Percentiles rank a stretch among this genome's conserved stretches.
Evolutionary conservation across 441 rosid species (phyloP).

Genomic region (Arabidopsis lyrata): DNA sequence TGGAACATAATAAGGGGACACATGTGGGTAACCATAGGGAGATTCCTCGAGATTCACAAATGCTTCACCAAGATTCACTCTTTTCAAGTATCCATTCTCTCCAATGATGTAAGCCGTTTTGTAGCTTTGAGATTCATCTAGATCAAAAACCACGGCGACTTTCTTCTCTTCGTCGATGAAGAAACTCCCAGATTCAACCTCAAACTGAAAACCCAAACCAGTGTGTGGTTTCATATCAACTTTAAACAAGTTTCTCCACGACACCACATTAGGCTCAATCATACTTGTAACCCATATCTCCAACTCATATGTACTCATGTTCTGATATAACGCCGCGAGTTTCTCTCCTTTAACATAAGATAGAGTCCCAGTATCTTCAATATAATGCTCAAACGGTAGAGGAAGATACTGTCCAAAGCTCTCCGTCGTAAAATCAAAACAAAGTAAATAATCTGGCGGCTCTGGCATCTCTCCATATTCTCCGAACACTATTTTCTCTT

Average conservation of each 20-base stretch:
- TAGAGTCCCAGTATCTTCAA: background rate
- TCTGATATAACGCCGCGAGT: background rate
- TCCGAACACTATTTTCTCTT: background rate
- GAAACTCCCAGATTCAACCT: background rate
- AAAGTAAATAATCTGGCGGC: background rate
- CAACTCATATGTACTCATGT: background rate
- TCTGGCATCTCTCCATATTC: too few species aligned
- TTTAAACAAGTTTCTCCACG: background rate
- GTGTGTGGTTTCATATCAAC: background rate
- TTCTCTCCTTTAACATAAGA: background rate
- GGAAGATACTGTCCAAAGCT: background rate
- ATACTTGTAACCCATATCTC: background rate
- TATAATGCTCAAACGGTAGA: background rate
- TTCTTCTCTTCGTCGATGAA: background rate
- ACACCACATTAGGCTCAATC: background rate
- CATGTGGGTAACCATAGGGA: background rate
- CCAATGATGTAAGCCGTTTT: background rate
- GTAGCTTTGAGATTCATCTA: background rate
- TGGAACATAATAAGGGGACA: background rate
- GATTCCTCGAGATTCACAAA: background rate
- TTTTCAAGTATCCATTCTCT: background rate
- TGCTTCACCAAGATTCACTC: background rate
- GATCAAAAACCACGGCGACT: background rate
- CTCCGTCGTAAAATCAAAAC: background rate
- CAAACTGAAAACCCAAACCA: background rate